Base-by-base conservation (phyloP, 306 rosid genomes). In the Cucurbita moschata region DNA sequence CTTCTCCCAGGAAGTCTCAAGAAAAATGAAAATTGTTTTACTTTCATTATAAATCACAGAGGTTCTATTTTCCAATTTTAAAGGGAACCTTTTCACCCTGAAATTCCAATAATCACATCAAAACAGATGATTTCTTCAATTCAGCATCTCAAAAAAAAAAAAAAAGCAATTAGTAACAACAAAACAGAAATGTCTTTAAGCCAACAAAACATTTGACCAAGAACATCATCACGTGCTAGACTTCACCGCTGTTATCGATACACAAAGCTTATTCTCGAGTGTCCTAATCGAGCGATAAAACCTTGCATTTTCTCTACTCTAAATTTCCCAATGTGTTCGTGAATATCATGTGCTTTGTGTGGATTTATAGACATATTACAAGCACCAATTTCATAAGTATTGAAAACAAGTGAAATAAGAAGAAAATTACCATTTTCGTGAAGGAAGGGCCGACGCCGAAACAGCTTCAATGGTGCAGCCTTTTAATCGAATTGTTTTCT, bases 1-100 rank as follows among this genome's bases (percentile, higher is more conserved):
- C 83, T 94, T 94, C 77, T 94, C 92, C 77, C 88, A 81, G 35
- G 98, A 86, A 58, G 95, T 89, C 81, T 94, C 96, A 74, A 94
- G 89, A 81, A 80, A 94, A 52, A 94, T 50, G 76, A 85, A 87
- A 30, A 86, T 43, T 23, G 72, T 77, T 81, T 86, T 94, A 84
- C 87, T 87, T 82, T 87, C 96, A 73, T 79, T 85, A 87, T 86
- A 87, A 75, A 93, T 73, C 43, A 46, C 59, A 71, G 90, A 65
- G 26, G 76, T 76, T 78, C 80, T 87, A 84, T 77, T 84, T 80
- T 90, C 97, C 88, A 94, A 80, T 83, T 87, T 94, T 75, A 94
- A 79, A 71, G 98, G 98, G 63, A 72, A 87, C 78, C 81, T 86
- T 80, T 94, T 94, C 54, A 91, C 94, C 98, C 98, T 94, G 60